Evolutionary conservation across 495 filamentous ascomycete genomes (phyloP).

Genomic region (Xylaria palmicola): DNA sequence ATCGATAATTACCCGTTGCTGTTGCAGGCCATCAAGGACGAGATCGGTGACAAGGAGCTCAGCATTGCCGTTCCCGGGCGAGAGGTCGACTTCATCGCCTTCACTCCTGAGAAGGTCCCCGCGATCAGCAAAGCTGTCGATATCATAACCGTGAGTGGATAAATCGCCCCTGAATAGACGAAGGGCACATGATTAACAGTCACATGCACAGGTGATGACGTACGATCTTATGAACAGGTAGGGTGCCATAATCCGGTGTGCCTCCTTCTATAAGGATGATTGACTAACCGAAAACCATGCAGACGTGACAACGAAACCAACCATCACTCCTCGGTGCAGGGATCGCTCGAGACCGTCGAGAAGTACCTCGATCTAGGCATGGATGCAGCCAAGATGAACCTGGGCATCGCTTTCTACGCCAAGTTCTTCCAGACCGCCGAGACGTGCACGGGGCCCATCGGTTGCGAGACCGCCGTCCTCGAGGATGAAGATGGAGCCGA

Average conservation of each 20-base stretch:
- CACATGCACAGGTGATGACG: slow-evolving; percentile 47
- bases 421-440: slow-evolving; percentile 62
- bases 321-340: slow-evolving; percentile 56
- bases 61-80: slow-evolving; percentile 64
- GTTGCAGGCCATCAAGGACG: slow-evolving; percentile 53
- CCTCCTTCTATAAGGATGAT: not conserved
- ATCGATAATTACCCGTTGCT: slow-evolving; percentile 60
- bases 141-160: slow-evolving; percentile 52
- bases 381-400: slow-evolving; percentile 55
- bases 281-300: not conserved
- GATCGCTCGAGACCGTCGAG: slow-evolving; percentile 49
- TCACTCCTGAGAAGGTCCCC: slow-evolving; percentile 55
- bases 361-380: slow-evolving; percentile 56
- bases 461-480: slow-evolving; percentile 53
- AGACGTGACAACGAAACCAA: slow-evolving; percentile 58
- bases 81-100: slow-evolving; percentile 61
- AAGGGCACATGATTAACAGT: not conserved
- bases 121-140: slow-evolving; percentile 61
- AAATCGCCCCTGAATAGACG: not conserved
- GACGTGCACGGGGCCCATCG: slow-evolving; percentile 46
- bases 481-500: slow-evolving; percentile 59
- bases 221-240: slow-evolving; percentile 66
- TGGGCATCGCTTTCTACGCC: slow-evolving; percentile 66
- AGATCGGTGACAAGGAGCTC: slow-evolving; percentile 58
- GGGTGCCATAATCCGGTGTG: not conserved